Evolutionary conservation across 176 grass and related monocot species (phyloP).

Genomic region (Sorghum bicolor): Sorghum_bicolor_NCBIv3 NC_012870.2:75390001-75390500

Average conservation of each 20-base stretch:
- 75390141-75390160: background rate
- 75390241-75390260: conserved; percentile 53
- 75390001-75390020: background rate
- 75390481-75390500: conserved; percentile 35
- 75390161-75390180: background rate
- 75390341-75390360: background rate
- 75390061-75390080: background rate
- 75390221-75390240: background rate
- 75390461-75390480: conserved; percentile 30
- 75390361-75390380: background rate
- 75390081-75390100: background rate
- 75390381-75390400: conserved; percentile 47
- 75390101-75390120: background rate
- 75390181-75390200: background rate
- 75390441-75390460: conserved; percentile 42
- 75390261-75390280: conserved; percentile 36
- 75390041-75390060: background rate
- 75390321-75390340: background rate
- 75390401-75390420: conserved; percentile 36
- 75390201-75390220: background rate
- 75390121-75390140: background rate
- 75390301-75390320: conserved; percentile 47
- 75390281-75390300: conserved; percentile 47
- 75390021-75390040: background rate
- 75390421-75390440: conserved; percentile 43